These are phyloP conservation scores for Leccinum broughii DNA, from an alignment of 768 basidiomycete species.

Conservation along the genomic window DNA sequence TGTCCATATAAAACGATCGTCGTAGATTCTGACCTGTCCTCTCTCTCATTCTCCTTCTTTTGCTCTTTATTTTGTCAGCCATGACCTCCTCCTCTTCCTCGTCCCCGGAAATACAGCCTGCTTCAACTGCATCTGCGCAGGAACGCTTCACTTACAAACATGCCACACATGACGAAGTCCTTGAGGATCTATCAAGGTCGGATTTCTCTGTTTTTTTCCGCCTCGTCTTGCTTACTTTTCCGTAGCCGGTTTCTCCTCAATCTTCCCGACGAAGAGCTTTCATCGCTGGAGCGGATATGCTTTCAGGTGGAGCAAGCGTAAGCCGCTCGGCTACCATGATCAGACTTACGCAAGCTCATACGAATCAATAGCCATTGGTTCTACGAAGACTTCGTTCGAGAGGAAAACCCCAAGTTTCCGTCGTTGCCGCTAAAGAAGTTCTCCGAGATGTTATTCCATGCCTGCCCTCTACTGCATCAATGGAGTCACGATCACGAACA, in stretches of 20 bases:
- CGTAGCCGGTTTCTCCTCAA: slow-evolving; percentile 93
- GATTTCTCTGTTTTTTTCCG: slow-evolving; percentile 15
- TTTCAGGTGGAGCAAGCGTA: slow-evolving; percentile 99
- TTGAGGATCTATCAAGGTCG: slow-evolving; percentile 89
- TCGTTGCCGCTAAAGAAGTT: slow-evolving; percentile 90
- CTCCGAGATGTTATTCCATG: slow-evolving; percentile 86
- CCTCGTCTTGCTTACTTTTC: slow-evolving; percentile 15
- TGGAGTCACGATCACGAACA: slow-evolving; percentile 85
- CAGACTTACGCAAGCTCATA: slow-evolving; percentile 16
- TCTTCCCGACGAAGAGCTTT: slow-evolving; percentile 89
- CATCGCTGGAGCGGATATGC: slow-evolving; percentile 89
- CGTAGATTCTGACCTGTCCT: slow-evolving; percentile 27
- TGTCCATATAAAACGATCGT: slow-evolving; percentile 38
- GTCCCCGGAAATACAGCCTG: slow-evolving; percentile 67
- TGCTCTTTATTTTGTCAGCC: slow-evolving; percentile 29
- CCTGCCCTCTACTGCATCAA: slow-evolving; percentile 78
- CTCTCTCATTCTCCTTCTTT: slow-evolving; percentile 34
- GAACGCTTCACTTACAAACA: slow-evolving; percentile 61
- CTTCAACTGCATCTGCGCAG: slow-evolving; percentile 40
- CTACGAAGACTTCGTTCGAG: slow-evolving; percentile 98
- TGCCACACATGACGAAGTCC: slow-evolving; percentile 79
- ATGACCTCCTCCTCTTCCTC: slow-evolving; percentile 82
- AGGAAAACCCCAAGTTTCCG: slow-evolving; percentile 84
- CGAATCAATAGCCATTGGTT: slow-evolving; percentile 84
- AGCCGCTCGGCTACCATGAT: slow-evolving; percentile 34